phyloP scores from a whole-genome alignment of 2,329 filamentous ascomycete genomes.

The Trichophyton benhamiae region DNA sequence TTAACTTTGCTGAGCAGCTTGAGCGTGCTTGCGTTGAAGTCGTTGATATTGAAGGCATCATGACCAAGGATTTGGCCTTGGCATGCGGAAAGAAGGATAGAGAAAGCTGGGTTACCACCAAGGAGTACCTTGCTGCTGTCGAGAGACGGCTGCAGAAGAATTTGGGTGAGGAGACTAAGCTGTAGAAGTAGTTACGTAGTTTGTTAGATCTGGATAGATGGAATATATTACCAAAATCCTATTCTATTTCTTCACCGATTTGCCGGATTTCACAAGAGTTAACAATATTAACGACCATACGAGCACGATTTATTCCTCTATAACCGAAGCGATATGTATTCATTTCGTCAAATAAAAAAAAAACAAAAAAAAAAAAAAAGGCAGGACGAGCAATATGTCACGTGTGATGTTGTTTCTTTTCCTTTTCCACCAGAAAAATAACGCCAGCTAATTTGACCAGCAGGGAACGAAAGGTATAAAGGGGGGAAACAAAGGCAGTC shows the following conservation, averaged over 20 bases:
- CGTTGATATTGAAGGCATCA: conserved; percentile 85
- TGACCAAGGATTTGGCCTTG: conserved; percentile 98
- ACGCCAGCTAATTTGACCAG: background rate
- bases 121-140: conserved; percentile 82
- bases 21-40: conserved; percentile 91
- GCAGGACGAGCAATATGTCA: background rate
- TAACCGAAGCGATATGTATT: background rate
- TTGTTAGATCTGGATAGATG: background rate
- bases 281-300: background rate
- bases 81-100: conserved; percentile 79
- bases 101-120: conserved; percentile 79
- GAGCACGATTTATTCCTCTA: background rate
- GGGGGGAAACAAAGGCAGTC: background rate
- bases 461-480: background rate
- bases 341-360: background rate
- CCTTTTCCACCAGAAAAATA: background rate
- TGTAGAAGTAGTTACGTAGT: background rate
- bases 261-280: background rate
- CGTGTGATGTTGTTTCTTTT: background rate
- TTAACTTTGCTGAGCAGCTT: conserved; percentile 79
- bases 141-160: conserved; percentile 75
- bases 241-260: background rate
- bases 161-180: conserved; percentile 32
- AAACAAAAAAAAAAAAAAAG: background rate
- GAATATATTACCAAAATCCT: background rate